phyloP scores from a whole-genome alignment of 768 basidiomycete genomes.

The Phlebiopsis flavidoalba region DNA sequence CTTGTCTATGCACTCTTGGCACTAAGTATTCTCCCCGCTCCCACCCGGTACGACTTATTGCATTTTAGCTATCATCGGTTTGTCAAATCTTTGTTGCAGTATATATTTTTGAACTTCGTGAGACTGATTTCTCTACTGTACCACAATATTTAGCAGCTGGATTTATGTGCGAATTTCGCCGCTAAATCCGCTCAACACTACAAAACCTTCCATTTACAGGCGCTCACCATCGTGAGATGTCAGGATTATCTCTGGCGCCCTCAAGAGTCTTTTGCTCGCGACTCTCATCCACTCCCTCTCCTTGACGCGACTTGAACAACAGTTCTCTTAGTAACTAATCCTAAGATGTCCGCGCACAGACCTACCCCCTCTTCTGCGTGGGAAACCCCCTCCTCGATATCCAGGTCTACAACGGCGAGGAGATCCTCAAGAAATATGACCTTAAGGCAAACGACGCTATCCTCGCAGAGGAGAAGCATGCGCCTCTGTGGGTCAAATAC shows the following conservation, averaged over 20 bases:
- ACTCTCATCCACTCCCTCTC: constrained; percentile 1
- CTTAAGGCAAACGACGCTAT: constrained; percentile 96
- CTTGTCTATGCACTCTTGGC: no score
- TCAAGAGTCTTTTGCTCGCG: not conserved
- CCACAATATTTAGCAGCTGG: no score
- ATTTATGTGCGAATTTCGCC: no score
- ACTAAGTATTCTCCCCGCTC: no score
- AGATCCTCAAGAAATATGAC: constrained; percentile 81
- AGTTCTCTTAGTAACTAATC: constrained; percentile 2
- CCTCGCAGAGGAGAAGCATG: constrained; percentile 85
- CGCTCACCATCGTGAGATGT: not conserved
- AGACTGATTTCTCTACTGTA: no score
- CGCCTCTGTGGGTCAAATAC: constrained; percentile 58
- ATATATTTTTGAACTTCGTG: no score
- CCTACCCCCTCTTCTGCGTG: constrained; percentile 77
- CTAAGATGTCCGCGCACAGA: constrained; percentile 34
- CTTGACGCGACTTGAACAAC: not conserved
- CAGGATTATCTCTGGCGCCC: not conserved
- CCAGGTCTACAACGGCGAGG: constrained; percentile 84
- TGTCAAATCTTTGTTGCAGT: no score
- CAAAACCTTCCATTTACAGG: no score
- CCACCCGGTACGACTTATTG: no score
- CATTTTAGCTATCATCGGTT: no score
- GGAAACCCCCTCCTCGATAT: constrained; percentile 97
- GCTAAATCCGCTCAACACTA: no score